phyloP scores from a whole-genome alignment of 306 rosid genomes.

The Vigna trinervia region DNA sequence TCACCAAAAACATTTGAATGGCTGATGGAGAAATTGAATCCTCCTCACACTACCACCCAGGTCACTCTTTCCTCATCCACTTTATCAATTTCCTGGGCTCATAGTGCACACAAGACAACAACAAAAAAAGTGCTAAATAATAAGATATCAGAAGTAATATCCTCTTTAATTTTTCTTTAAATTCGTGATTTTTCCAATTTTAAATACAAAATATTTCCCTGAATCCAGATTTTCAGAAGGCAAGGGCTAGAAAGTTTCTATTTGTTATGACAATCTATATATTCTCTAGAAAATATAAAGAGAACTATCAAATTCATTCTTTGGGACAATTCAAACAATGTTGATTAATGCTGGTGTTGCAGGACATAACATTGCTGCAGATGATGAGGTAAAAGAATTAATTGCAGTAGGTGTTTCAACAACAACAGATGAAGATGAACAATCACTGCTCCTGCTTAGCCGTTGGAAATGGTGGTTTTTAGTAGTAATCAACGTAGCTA shows the following conservation, averaged over 20 bases:
- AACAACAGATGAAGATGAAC: constrained; percentile 2
- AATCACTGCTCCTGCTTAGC: constrained; percentile 36
- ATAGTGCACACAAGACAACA: not conserved
- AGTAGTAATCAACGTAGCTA: constrained; percentile 58
- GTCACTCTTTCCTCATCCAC: constrained; percentile 13
- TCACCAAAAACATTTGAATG: constrained; percentile 18
- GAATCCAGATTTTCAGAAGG: not conserved
- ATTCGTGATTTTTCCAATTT: not conserved
- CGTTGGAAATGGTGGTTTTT: constrained; percentile 72
- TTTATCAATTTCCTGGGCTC: not conserved
- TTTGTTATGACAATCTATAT: not conserved
- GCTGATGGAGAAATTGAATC: constrained; percentile 36
- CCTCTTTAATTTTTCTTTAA: not conserved
- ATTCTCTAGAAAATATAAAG: not conserved
- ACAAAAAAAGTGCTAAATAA: not conserved
- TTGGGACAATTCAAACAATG: not conserved
- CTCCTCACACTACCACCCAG: constrained; percentile 20
- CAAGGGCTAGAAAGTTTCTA: not conserved
- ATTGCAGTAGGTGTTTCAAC: constrained; percentile 1
- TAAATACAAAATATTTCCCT: not conserved
- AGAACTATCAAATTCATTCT: not conserved
- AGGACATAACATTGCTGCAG: not conserved
- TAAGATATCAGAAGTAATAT: not conserved
- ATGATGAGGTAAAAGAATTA: constrained; percentile 12
- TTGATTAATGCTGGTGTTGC: not conserved